These are phyloP conservation scores for Taiwanofungus camphoratus DNA, from an alignment of 1,284 basidiomycete genomes.

Conservation along the genomic window DNA sequence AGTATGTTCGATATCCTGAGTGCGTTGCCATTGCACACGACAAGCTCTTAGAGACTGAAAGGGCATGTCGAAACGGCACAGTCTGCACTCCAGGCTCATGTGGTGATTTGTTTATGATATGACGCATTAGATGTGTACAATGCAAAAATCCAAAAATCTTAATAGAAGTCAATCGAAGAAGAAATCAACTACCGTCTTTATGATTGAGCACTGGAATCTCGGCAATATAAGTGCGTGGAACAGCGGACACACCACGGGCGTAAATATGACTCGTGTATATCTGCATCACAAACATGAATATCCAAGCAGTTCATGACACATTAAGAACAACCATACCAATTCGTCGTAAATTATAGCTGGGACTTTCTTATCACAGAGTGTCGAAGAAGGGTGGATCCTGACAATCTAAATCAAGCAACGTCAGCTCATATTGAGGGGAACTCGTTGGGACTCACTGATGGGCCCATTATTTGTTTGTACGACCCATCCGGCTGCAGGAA, in stretches of 20 bases:
- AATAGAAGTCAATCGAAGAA: no score
- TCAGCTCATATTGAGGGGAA: slow-evolving; percentile 4
- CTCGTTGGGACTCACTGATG: slow-evolving; percentile 47
- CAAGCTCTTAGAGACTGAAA: no score
- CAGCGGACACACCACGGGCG: slow-evolving; percentile 79
- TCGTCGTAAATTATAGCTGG: slow-evolving; percentile 89
- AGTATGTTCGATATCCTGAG: no score
- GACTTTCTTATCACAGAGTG: slow-evolving; percentile 72
- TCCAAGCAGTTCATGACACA: slow-evolving; percentile 4
- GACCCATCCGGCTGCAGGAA: slow-evolving; percentile 77
- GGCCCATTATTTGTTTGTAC: slow-evolving; percentile 81
- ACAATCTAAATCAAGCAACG: slow-evolving; percentile 45
- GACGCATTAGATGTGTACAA: no score
- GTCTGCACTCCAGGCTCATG: no score
- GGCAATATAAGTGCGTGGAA: slow-evolving; percentile 56
- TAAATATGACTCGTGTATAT: slow-evolving; percentile 83
- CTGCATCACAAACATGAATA: slow-evolving; percentile 32
- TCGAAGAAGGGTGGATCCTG: slow-evolving; percentile 87
- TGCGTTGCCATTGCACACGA: no score
- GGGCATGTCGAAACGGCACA: no score
- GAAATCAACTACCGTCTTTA: no score
- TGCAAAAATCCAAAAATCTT: no score
- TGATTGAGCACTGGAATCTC: slow-evolving; percentile 26
- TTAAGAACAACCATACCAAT: slow-evolving; percentile 52
- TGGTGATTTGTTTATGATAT: no score